These are phyloP conservation scores for Candida fluviatilis DNA, from an alignment of 805 yeast species.

Conservation along the genomic window DNA sequence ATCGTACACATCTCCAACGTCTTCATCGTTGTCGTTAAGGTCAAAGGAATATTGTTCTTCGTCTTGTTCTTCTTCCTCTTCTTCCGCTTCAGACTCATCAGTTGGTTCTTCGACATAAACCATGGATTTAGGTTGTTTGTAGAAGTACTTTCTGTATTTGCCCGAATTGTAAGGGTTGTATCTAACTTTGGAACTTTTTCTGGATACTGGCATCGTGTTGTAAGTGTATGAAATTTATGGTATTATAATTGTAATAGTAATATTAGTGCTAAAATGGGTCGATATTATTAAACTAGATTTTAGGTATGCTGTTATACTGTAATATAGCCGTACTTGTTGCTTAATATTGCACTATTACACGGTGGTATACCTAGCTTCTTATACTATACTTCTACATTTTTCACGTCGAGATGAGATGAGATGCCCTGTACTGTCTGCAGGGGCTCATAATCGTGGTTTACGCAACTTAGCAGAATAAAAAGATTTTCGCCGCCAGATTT, in stretches of 20 bases:
- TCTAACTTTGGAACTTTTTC: neutral
- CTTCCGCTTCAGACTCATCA: slow-evolving; percentile 22
- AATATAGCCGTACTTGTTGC: no score
- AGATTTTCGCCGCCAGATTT: no score
- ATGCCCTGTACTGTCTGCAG: neutral
- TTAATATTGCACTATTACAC: no score
- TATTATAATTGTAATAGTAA: neutral
- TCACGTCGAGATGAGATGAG: neutral
- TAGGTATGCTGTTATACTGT: no score
- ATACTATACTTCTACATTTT: neutral
- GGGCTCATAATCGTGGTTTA: neutral
- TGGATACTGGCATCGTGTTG: neutral
- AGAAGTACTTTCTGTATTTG: slow-evolving; percentile 29
- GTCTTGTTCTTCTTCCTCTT: slow-evolving; percentile 13
- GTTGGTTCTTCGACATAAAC: slow-evolving; percentile 43
- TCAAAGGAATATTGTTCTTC: slow-evolving; percentile 7
- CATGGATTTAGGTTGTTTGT: slow-evolving; percentile 29
- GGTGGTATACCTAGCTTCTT: no score
- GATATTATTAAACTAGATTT: no score
- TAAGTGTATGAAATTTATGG: no score
- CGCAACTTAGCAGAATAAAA: no score
- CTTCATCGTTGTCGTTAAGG: slow-evolving; percentile 9
- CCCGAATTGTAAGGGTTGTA: slow-evolving; percentile 8
- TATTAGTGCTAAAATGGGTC: neutral
- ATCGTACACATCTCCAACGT: slow-evolving; percentile 9